Base-by-base conservation (phyloP, 495 filamentous ascomycete genomes). In the Penicillium paxilli region DNA sequence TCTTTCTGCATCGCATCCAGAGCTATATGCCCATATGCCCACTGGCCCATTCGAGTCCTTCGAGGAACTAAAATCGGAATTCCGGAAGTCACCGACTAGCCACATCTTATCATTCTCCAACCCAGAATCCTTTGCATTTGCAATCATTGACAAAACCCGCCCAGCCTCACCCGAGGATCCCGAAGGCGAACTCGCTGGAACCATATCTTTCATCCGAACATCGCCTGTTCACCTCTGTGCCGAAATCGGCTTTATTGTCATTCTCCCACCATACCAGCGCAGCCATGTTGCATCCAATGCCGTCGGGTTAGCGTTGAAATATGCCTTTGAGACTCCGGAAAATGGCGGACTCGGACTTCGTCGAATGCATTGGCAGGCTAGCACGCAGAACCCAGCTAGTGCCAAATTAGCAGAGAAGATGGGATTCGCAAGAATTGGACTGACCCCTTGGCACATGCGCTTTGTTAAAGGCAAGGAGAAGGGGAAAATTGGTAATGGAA, bases 171-270 rank as follows among this genome's bases (percentile, higher is more conserved):
- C 47, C 4, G 63, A 62, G 20, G 63, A 65, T 12, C 20, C 47
- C 0, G 63, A 65, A 44, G 63, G 63, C 11, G 63, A 65, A 46
- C 32, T 65, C 1, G 56, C 63, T 11, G 63, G 63, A 4, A 63
- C 59, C 5, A 26, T 65, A 8, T 60, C 55, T 23, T 62, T 57
- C 30, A 59, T 63, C 12, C 57, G 51, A 2, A 52, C 63, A 2
- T 63, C 59, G 0, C 2, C 51, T 0, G 23, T 9, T 2, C 37
- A 65, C 24, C 51, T 65, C 2, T 52, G 47, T 42, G 47, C 59
- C 1, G 63, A 65, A 37, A 52, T 65, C 6, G 63, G 63, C 2
- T 65, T 63, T 24, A 54, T 65, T 17, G 49, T 65, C 6, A 55
- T 63, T 23, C 41, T 65, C 5, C 63, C 63, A 8, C 63, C 63